These are phyloP conservation scores for Curvularia eragrostidis DNA, from an alignment of 2,329 filamentous ascomycete genomes.

Conservation along the genomic window DNA sequence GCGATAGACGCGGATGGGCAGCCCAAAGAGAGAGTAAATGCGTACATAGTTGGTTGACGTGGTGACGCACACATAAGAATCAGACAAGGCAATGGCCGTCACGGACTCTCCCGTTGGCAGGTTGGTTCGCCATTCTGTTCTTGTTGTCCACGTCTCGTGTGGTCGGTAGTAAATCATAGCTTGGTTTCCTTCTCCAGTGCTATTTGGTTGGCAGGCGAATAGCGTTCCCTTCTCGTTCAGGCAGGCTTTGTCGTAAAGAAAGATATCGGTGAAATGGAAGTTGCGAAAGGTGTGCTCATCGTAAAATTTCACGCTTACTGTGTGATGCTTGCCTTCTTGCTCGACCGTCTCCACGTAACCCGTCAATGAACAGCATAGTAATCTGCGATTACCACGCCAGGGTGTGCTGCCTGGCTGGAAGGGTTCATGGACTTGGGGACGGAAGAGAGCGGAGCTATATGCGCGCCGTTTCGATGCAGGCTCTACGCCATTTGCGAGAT, in stretches of 20 bases:
- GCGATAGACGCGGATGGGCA: slow-evolving; percentile 86
- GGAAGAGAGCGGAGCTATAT: slow-evolving; percentile 55
- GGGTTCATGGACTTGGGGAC: slow-evolving; percentile 76
- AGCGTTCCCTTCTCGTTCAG: slow-evolving; percentile 82
- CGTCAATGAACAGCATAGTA: slow-evolving; percentile 89
- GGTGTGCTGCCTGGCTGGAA: slow-evolving; percentile 96
- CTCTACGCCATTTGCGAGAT: slow-evolving; percentile 53
- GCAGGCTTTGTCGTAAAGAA: slow-evolving; percentile 94
- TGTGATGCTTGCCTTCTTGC: slow-evolving; percentile 85
- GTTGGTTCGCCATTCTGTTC: slow-evolving; percentile 87
- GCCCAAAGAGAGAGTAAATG: slow-evolving; percentile 90
- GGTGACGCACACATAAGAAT: slow-evolving; percentile 87
- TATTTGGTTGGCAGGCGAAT: slow-evolving; percentile 76
- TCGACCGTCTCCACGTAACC: slow-evolving; percentile 98
- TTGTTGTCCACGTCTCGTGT: slow-evolving; percentile 93
- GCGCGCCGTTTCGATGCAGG: slow-evolving; percentile 60
- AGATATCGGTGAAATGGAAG: slow-evolving; percentile 97
- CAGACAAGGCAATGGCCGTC: slow-evolving; percentile 86
- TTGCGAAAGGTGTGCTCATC: slow-evolving; percentile 91
- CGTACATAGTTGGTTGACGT: slow-evolving; percentile 89
- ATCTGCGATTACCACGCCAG: slow-evolving; percentile 92
- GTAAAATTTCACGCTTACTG: slow-evolving; percentile 96
- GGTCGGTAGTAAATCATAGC: slow-evolving; percentile 94
- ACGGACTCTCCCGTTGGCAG: slow-evolving; percentile 88
- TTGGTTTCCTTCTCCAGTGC: slow-evolving; percentile 59